Evolutionary conservation across 1,284 basidiomycete genomes (phyloP).

Genomic region (Malassezia furfur): DNA sequence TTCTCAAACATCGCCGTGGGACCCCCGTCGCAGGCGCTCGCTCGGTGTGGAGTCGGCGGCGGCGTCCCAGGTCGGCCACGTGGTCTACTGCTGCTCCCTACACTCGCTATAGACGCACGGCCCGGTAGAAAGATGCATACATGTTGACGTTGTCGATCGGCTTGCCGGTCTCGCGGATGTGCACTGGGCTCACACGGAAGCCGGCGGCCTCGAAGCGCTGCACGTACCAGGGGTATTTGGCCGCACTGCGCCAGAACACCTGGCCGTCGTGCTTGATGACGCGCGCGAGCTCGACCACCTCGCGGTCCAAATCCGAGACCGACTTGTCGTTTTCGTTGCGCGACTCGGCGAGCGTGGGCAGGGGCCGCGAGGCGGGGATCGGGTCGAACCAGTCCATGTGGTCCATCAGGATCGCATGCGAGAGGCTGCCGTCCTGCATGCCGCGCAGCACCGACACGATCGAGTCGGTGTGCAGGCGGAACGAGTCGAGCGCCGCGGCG

Average conservation of each 20-base stretch:
- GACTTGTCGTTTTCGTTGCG: constrained; percentile 48
- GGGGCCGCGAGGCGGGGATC: constrained; percentile 51
- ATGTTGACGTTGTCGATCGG: constrained; percentile 61
- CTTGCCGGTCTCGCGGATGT: constrained; percentile 44
- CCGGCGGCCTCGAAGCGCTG: constrained; percentile 54
- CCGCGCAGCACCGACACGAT: constrained; percentile 59
- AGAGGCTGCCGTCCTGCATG: constrained; percentile 35
- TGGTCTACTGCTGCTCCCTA: no score
- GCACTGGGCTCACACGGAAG: constrained; percentile 37
- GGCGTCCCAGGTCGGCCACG: no score
- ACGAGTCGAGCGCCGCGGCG: constrained; percentile 55
- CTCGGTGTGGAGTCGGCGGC: neutral
- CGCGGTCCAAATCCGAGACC: constrained; percentile 56
- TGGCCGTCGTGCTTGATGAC: constrained; percentile 59
- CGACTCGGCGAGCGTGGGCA: constrained; percentile 46
- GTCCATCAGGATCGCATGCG: constrained; percentile 62
- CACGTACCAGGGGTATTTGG: constrained; percentile 65
- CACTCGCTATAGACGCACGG: constrained; percentile 30
- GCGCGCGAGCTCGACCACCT: constrained; percentile 58
- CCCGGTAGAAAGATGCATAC: constrained; percentile 51
- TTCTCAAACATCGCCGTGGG: constrained; percentile 40
- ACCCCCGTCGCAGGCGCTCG: no score
- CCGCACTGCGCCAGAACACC: constrained; percentile 65
- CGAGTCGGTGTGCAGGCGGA: constrained; percentile 68
- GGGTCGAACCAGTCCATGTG: constrained; percentile 66